Conservation (phyloP, 306 rosid genomes). For the Chamaecrista fasciculata region DNA sequence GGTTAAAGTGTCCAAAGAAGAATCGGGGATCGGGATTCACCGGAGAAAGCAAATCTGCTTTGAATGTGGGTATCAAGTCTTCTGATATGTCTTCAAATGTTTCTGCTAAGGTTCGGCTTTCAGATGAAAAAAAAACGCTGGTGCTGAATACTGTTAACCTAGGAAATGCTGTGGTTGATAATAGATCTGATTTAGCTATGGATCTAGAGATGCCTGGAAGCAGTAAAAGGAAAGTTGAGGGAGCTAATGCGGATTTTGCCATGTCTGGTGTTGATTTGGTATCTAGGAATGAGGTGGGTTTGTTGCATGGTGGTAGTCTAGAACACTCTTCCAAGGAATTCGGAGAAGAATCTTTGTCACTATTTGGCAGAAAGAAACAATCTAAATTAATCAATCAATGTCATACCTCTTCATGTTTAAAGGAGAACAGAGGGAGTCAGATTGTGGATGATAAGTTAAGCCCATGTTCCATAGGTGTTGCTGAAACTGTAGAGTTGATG, state of each 20-base stretch:
- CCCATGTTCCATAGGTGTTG: constrained; percentile 24
- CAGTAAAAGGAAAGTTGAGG: not conserved
- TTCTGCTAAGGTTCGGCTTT: not conserved
- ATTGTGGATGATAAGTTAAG: constrained; percentile 43
- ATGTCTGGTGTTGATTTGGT: not conserved
- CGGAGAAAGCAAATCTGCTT: constrained; percentile 40
- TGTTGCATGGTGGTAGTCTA: constrained; percentile 34
- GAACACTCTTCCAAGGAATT: constrained; percentile 36
- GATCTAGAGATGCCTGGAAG: not conserved
- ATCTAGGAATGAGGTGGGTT: not conserved
- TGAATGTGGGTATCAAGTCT: constrained; percentile 42
- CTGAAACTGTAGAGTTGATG: constrained; percentile 29
- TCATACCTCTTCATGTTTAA: constrained; percentile 29
- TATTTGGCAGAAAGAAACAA: constrained; percentile 48
- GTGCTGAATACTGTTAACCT: not conserved
- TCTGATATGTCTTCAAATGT: constrained; percentile 30
- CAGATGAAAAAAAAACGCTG: too few species aligned
- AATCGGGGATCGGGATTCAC: constrained; percentile 52
- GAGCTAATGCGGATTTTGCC: not conserved
- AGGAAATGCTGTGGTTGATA: not conserved
- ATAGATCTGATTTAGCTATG: constrained; percentile 12
- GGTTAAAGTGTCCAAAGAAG: constrained; percentile 86
- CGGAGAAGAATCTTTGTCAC: constrained; percentile 57
- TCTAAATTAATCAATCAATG: constrained; percentile 51
- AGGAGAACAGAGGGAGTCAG: constrained; percentile 39